Evolutionary conservation across 768 basidiomycete genomes (phyloP).

Genomic region (Omphalotus guepiniiformis): DNA sequence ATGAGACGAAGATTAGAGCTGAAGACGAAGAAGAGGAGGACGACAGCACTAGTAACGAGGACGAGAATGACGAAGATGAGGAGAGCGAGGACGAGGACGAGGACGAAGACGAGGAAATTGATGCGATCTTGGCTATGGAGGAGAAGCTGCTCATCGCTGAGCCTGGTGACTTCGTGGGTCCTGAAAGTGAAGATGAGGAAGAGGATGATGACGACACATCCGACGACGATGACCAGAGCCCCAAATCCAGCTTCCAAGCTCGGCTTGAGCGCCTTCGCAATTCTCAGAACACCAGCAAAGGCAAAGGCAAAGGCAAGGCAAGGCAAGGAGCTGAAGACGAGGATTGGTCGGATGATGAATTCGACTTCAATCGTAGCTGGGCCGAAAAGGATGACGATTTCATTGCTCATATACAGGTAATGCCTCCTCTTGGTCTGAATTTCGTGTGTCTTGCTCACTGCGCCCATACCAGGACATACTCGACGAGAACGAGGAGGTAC

Average conservation of each 20-base stretch:
- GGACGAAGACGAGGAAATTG: constrained; percentile 25
- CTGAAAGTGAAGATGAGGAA: constrained; percentile 32
- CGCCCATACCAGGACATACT: constrained; percentile 46
- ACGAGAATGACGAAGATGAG: constrained; percentile 17
- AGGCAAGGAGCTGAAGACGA: neutral
- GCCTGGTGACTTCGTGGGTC: constrained; percentile 31
- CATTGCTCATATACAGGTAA: constrained; percentile 51
- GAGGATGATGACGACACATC: constrained; percentile 32
- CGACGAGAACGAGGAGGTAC: constrained; percentile 52
- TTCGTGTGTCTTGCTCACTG: neutral
- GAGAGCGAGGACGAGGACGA: constrained; percentile 21
- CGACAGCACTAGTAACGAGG: constrained; percentile 17
- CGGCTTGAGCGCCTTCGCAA: constrained; percentile 38
- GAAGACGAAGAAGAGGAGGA: too few species aligned
- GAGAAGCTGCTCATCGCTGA: constrained; percentile 43
- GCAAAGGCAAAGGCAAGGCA: constrained; percentile 7
- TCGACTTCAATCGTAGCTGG: constrained; percentile 22
- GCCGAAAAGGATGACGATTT: constrained; percentile 58
- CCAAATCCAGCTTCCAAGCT: constrained; percentile 41
- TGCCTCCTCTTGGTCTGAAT: constrained; percentile 8
- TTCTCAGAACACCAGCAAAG: neutral
- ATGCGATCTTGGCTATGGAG: constrained; percentile 38
- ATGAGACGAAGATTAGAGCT: constrained; percentile 40
- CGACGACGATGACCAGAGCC: constrained; percentile 30
- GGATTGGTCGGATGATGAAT: constrained; percentile 22